Evolutionary conservation across 371 early-diverging fungal species (phyloP).

Genomic region (Apophysomyces elegans): DNA sequence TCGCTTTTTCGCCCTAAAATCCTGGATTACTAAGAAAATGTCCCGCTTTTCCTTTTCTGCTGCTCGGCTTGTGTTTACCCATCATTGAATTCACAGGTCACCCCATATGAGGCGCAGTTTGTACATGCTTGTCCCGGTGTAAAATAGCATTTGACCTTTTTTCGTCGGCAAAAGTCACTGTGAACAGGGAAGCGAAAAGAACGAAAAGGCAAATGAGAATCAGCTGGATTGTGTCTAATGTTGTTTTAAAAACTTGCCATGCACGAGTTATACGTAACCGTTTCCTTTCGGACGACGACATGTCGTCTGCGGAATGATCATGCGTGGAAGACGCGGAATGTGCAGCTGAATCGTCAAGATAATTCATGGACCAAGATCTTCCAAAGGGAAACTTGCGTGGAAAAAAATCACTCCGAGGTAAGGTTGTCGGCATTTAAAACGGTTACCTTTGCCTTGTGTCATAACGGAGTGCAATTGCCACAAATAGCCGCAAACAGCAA

Average conservation of each 20-base stretch:
- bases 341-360: background rate
- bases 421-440: conserved; percentile 4
- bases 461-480: conserved; percentile 9
- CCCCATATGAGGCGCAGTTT: conserved; percentile 37
- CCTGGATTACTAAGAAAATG: conserved; percentile 3
- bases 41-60: background rate
- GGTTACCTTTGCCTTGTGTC: background rate
- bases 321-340: background rate
- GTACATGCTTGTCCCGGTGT: conserved; percentile 30
- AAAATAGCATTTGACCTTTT: conserved; percentile 41
- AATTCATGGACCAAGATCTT: background rate
- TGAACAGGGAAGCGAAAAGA: background rate
- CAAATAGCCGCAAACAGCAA: background rate
- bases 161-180: conserved; percentile 43
- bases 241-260: background rate
- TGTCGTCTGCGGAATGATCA: background rate
- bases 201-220: background rate
- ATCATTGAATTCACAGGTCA: conserved; percentile 24
- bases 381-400: conserved; percentile 4
- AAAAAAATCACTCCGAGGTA: conserved; percentile 6
- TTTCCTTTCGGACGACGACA: conserved; percentile 2
- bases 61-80: background rate
- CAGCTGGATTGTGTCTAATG: background rate
- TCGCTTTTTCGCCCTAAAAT: conserved; percentile 30
- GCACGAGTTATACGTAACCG: conserved; percentile 5